Evolutionary conservation across 257 asterid species (phyloP).

Genomic region (Solanum virginianum): DNA sequence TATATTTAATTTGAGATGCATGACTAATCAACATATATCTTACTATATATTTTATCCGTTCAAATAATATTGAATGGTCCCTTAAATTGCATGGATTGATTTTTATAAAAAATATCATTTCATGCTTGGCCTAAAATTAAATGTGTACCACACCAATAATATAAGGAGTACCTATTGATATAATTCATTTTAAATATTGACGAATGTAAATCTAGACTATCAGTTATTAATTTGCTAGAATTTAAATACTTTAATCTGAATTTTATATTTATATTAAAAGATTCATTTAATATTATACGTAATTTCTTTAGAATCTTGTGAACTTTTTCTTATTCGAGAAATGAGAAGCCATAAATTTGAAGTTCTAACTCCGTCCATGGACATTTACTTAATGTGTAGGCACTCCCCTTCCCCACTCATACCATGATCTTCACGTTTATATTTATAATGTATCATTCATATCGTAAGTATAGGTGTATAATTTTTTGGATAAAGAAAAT

Average conservation of each 20-base stretch:
- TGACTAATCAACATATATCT: too few species aligned
- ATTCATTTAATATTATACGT: not conserved
- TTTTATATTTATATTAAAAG: not conserved
- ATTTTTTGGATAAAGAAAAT: not conserved
- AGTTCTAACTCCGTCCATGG: not conserved
- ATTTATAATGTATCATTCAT: not conserved
- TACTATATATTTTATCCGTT: too few species aligned
- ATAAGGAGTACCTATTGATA: not conserved
- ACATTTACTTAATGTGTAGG: not conserved
- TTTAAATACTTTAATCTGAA: not conserved
- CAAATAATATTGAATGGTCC: too few species aligned
- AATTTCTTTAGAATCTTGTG: not conserved
- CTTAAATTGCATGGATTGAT: not conserved
- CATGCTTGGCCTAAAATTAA: not conserved
- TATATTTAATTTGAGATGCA: not conserved
- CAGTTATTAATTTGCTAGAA: fast-evolving
- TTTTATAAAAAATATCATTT: not conserved
- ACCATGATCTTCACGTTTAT: not conserved
- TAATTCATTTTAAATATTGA: not conserved
- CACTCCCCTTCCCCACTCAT: not conserved
- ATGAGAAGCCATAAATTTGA: not conserved
- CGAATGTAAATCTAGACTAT: not conserved
- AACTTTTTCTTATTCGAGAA: too few species aligned
- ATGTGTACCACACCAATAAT: not conserved
- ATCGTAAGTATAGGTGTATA: not conserved